Evolutionary conservation across 371 early-diverging fungal species (phyloP), one percentile per base, ranked within the genome.

Genomic region (Mortierella sp.): DNA sequence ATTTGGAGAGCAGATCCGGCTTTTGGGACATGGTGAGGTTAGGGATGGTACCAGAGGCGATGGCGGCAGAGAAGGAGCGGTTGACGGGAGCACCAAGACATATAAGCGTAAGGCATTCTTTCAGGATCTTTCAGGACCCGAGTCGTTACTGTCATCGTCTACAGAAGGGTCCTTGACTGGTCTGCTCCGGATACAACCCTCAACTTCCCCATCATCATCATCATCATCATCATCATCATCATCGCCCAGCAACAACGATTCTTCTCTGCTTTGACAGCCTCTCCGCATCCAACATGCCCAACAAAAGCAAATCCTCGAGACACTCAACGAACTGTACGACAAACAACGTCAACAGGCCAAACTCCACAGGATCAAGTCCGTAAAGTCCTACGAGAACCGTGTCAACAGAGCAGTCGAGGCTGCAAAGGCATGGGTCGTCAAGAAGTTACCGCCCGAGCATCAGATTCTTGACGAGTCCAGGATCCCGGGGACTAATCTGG

Each of bases 81-180:
- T 50, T 9, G 29, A 47, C 7, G 65, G 58, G 4, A 43, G 58
- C 37, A 71, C 73, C 2, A 68, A 39, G 29, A 66, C 34, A 5
- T 82, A 82, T 37, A 77, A 52, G 66, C 74, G 64, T 4, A 78
- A 41, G 37, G 73, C 70, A 0, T 82, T 77, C 64, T 82, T 82
- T 69, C 29, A 72, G 58, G 78, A 82, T 43, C 22, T 77, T 53
- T 37, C 72, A 8, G 65, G 22, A 0, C 8, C 37, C n/a, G 37
- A 14, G 29, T 16, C 34, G 9, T 0, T 61, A 4, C 16, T 13
- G 58, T 22, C 47, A 4, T 5, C 16, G 0, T 24, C 7, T 13
- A 22, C 22, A 16, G 34, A 34, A 37, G 58, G 37, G 16, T 34
- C 2, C 7, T 34, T 58, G 2, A 13, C 34, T 8, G 58, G 8